Conservation (phyloP, 768 basidiomycete species). For the Pulveroboletus ravenelii region DNA sequence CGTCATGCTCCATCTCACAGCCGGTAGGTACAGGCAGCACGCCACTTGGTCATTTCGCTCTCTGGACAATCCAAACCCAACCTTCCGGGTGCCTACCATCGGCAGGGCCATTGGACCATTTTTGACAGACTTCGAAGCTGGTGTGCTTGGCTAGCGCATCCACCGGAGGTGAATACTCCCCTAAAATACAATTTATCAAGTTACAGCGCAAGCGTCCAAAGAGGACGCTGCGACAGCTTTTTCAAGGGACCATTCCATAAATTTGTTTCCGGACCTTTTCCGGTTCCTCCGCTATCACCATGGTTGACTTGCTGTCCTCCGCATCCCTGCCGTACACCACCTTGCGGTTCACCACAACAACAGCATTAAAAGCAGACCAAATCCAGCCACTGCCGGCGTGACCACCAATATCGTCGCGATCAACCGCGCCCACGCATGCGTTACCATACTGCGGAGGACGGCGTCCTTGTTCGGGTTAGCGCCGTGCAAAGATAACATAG, state of each 20-base stretch:
- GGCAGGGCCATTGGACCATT: neutral
- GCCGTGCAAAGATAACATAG: neutral
- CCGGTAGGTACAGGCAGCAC: neutral
- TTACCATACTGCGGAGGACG: constrained; percentile 41
- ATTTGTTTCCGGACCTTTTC: neutral
- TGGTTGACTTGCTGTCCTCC: constrained; percentile 15
- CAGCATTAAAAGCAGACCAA: too few relatives aligned
- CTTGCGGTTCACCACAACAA: constrained; percentile 51
- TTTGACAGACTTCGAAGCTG: too few relatives aligned
- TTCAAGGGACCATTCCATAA: too few relatives aligned
- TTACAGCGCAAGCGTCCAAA: too few relatives aligned
- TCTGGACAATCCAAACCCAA: neutral
- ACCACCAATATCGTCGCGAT: constrained; percentile 64
- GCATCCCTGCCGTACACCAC: constrained; percentile 33
- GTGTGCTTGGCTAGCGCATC: neutral
- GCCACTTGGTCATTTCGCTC: neutral
- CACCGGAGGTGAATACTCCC: neutral
- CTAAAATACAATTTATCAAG: too few relatives aligned
- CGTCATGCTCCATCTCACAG: neutral
- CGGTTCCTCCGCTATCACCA: neutral
- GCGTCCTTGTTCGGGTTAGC: constrained; percentile 39
- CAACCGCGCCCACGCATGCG: constrained; percentile 59
- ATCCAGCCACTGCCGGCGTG: constrained; percentile 51
- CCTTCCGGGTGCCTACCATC: neutral
- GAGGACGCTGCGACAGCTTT: too few relatives aligned